Base-by-base conservation (phyloP, 2,329 filamentous ascomycete species). In the Calonectria pteridis region DNA sequence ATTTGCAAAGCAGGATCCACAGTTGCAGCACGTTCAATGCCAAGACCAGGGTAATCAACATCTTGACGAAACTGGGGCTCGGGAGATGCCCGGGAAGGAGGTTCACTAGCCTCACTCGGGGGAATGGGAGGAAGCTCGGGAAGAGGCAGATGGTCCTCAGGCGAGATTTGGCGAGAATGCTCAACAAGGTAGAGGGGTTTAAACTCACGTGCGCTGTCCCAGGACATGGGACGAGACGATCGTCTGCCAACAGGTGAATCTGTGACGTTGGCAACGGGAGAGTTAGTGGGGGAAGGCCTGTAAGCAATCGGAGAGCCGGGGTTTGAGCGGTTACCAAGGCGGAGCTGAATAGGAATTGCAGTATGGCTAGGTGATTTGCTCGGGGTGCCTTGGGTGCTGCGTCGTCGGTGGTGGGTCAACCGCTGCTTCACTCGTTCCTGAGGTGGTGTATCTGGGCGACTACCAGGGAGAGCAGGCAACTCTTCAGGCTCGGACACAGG, bases 121-220 rank as follows among this genome's bases (percentile, higher is more conserved):
- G 86, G 86, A 18, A 92, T 87, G 3, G 84, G 89, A 7, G 86
- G 86, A 18, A 92, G 84, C 33, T 87, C 88, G 9, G 91, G 90
- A 2, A 91, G 82, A 4, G 85, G 80, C 51, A 87, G 81, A 31
- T 83, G 76, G 28, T 81, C 78, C 33, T 83, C 81, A 4, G 79
- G 77, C 7, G 84, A 80, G 53, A 83, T 83, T 51, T 86, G 85
- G 11, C 87, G 85, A 4, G 86, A 86, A 76, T 86, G 92, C 83
- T 97, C 94, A 9, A 98, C 91, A 28, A 98, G 91, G 84, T 94
- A 96, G 11, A 98, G 86, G 0, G 96, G 96, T 77, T 94, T 93
- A 79, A 96, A 93, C 81, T 97, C 95, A 69, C 90, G 90, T 23
- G 88, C 89, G 76, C 85, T 90, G 55, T 92, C 91, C 91, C 91